Conservation (phyloP, 495 filamentous ascomycete genomes). For the Haplographium delicatum region DNA sequence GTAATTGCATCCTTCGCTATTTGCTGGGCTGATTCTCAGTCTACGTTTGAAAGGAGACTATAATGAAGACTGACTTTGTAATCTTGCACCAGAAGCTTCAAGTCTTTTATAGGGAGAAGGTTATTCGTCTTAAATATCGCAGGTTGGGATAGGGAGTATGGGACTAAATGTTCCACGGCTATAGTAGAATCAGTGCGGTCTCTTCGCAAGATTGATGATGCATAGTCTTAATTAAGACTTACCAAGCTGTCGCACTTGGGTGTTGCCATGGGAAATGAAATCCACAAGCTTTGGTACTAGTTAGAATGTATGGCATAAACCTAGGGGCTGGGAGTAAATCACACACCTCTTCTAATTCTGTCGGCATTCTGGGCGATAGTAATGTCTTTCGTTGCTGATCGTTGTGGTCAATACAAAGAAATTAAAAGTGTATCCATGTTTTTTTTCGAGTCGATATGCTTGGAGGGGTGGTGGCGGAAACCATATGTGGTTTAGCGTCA, state of each 20-base stretch:
- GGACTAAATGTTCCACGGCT: constrained; percentile 82
- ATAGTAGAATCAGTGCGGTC: constrained; percentile 16
- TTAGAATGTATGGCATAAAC: too few relatives aligned
- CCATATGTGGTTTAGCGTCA: too few relatives aligned
- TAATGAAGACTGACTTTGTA: constrained; percentile 16
- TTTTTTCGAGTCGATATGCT: too few relatives aligned
- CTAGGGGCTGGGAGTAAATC: too few relatives aligned
- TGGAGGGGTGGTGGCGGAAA: too few relatives aligned
- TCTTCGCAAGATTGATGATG: background rate
- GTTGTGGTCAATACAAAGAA: background rate
- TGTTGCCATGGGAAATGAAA: constrained; percentile 86
- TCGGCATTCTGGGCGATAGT: constrained; percentile 53
- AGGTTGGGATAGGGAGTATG: constrained; percentile 73
- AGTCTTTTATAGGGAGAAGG: constrained; percentile 73
- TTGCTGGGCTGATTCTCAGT: constrained; percentile 43
- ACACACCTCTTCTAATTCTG: constrained; percentile 75
- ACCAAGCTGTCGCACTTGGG: constrained; percentile 75
- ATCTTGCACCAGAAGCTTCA: constrained; percentile 84
- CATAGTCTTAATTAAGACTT: too few relatives aligned
- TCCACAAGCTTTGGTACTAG: constrained; percentile 73
- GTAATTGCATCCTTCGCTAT: constrained; percentile 90
- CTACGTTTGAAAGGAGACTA: background rate
- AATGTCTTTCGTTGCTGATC: background rate
- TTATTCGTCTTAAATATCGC: constrained; percentile 77
- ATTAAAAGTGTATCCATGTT: too few relatives aligned